A percentile compares a stretch with the other conserved stretches of the same genome.
Conservation (phyloP, 2,329 filamentous ascomycete genomes). For the Penicillium janthinellum region DNA sequence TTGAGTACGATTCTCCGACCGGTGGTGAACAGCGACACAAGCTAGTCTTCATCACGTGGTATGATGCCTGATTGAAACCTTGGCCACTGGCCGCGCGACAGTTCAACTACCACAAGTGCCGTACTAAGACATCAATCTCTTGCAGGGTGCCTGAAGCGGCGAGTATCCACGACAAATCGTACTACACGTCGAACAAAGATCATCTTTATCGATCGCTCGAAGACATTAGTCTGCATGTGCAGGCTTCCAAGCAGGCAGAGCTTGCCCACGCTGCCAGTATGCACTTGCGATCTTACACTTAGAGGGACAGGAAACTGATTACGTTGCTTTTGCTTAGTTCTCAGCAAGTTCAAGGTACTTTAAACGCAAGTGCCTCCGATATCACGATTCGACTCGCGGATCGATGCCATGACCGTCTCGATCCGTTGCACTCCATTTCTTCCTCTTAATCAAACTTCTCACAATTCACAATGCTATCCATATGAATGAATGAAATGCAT, state of each 20-base stretch:
- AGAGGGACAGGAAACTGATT: background rate
- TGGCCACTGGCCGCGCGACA: background rate
- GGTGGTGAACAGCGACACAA: conserved; percentile 20
- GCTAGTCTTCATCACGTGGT: conserved; percentile 26
- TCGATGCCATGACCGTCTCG: background rate
- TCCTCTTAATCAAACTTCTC: background rate
- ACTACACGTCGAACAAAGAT: conserved; percentile 24
- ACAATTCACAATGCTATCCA: background rate
- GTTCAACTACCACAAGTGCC: background rate
- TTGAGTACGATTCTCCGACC: conserved; percentile 19
- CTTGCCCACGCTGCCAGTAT: conserved; percentile 21
- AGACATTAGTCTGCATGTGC: conserved; percentile 25
- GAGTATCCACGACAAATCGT: conserved; percentile 19
- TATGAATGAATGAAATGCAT: background rate
- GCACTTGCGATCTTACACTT: background rate
- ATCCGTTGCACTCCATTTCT: background rate
- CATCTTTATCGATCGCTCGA: conserved; percentile 19
- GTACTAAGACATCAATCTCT: background rate
- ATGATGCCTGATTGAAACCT: conserved; percentile 3
- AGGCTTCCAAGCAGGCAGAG: conserved; percentile 20
- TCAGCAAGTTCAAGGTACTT: conserved; percentile 23
- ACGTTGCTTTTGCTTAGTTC: conserved; percentile 6
- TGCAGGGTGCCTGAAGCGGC: conserved; percentile 22
- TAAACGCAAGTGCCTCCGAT: background rate
- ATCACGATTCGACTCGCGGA: background rate